phyloP scores from a whole-genome alignment of 352 stramenopile genomes.

The Elongisporangium prolatum region DNA sequence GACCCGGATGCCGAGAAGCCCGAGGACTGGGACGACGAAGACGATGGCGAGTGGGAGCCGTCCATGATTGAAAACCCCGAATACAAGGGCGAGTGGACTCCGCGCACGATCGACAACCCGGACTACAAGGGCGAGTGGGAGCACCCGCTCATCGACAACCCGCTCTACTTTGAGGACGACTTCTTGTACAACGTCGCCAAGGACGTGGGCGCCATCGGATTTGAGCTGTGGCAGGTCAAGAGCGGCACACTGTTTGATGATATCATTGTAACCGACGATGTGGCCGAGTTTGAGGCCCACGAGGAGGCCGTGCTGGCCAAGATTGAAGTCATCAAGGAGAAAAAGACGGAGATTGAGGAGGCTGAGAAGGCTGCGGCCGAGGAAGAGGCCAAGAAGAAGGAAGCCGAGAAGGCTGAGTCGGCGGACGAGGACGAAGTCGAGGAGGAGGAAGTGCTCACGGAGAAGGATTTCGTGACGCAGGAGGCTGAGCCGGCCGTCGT shows the following conservation, averaged over 20 bases:
- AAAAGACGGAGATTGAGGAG: conserved; percentile 80
- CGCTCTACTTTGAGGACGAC: conserved; percentile 95
- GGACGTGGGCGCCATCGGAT: conserved; percentile 95
- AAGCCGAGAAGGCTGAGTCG: conserved; percentile 32
- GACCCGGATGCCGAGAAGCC: conserved; percentile 97
- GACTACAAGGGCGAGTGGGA: conserved; percentile 99
- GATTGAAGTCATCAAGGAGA: conserved; percentile 66
- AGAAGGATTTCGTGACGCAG: conserved; percentile 10
- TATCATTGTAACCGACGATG: conserved; percentile 97
- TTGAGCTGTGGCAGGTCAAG: conserved; percentile 99
- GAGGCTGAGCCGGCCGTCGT: conserved; percentile 12
- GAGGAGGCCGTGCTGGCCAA: conserved; percentile 95
- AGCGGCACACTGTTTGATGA: conserved; percentile 99
- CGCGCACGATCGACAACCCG: conserved; percentile 97
- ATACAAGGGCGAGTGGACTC: conserved; percentile 98
- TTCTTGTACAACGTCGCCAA: conserved; percentile 95
- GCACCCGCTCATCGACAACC: conserved; percentile 96
- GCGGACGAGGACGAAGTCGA: conserved; percentile 9
- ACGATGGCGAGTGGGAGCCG: conserved; percentile 98
- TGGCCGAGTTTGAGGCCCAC: conserved; percentile 94
- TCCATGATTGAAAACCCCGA: conserved; percentile 95
- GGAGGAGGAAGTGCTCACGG: conserved; percentile 10
- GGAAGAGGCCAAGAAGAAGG: conserved; percentile 71
- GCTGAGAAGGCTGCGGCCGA: conserved; percentile 64
- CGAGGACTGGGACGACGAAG: conserved; percentile 98